Evolutionary conservation across 139 green algal species (phyloP).

Genomic region (Chlorella sp.): DNA sequence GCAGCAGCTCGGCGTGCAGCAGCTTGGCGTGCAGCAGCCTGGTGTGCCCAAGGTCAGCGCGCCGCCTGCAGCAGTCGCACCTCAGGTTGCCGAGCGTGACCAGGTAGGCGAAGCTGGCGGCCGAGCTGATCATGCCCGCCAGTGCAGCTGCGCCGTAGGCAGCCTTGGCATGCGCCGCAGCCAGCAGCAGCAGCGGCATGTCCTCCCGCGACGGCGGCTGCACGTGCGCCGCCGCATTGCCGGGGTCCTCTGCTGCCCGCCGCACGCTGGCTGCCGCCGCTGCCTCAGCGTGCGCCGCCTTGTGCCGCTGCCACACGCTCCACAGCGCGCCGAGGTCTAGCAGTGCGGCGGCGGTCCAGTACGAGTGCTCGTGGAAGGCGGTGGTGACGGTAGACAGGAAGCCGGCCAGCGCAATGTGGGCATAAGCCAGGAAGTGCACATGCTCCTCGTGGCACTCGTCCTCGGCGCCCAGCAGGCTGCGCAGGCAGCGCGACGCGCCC

Average conservation of each 20-base stretch:
- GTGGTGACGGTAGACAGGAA: not conserved
- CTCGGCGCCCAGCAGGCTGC: not conserved
- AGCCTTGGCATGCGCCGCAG: conserved; percentile 16
- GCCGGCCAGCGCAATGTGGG: not conserved
- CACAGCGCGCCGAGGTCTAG: not conserved
- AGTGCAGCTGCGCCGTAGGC: conserved; percentile 6
- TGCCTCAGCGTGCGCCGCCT: conserved; percentile 4
- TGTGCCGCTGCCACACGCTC: not conserved
- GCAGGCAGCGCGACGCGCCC: conserved; percentile 4
- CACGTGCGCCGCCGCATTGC: not conserved
- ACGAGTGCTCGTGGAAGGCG: conserved; percentile 1
- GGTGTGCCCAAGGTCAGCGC: too few relatives aligned
- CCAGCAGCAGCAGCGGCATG: conserved; percentile 1
- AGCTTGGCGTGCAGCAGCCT: not conserved
- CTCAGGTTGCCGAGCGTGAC: conserved; percentile 2
- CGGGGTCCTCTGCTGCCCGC: not conserved
- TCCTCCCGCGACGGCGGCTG: not conserved
- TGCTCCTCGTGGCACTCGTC: not conserved
- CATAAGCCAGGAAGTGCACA: not conserved
- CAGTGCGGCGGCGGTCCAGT: not conserved
- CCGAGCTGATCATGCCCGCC: not conserved
- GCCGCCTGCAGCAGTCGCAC: too few relatives aligned
- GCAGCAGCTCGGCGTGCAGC: too few relatives aligned
- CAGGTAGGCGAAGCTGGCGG: not conserved
- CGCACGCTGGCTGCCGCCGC: conserved; percentile 16